These are phyloP conservation scores for Fomitopsis serialis DNA, from an alignment of 768 basidiomycete species.

Conservation along the genomic window DNA sequence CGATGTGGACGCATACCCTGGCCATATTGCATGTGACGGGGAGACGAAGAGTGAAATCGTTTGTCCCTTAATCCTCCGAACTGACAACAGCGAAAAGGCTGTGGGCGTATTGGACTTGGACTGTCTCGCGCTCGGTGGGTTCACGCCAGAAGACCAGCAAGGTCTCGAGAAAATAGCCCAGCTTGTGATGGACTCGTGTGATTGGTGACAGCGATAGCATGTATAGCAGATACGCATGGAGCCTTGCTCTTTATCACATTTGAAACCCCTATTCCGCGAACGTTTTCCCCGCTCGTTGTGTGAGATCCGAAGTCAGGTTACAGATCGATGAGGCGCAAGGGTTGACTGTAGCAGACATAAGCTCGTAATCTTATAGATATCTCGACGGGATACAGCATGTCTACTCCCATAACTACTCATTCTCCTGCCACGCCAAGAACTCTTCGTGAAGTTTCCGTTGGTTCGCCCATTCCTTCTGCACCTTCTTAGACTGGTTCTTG, in stretches of 20 bases:
- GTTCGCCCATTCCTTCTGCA: constrained; percentile 61
- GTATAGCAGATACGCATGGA: neutral
- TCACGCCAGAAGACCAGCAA: constrained; percentile 69
- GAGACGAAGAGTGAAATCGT: constrained; percentile 91
- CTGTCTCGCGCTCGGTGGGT: constrained; percentile 65
- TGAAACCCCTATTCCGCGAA: too few relatives aligned
- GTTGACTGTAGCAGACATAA: too few relatives aligned
- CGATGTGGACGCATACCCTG: constrained; percentile 78
- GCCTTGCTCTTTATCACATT: too few relatives aligned
- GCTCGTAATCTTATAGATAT: too few relatives aligned
- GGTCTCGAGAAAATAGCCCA: constrained; percentile 72
- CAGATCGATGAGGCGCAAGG: too few relatives aligned
- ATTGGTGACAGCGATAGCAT: constrained; percentile 41
- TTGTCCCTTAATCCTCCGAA: constrained; percentile 50
- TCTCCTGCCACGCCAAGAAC: constrained; percentile 49
- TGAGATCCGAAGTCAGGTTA: too few relatives aligned
- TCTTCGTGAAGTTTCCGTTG: constrained; percentile 83
- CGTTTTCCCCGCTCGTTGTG: too few relatives aligned
- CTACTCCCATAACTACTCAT: too few relatives aligned
- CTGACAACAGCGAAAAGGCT: constrained; percentile 10
- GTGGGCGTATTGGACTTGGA: constrained; percentile 76
- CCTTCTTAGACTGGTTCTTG: constrained; percentile 76
- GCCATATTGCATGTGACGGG: constrained; percentile 93
- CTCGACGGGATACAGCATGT: too few relatives aligned
- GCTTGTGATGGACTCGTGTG: constrained; percentile 55